These are phyloP conservation scores for Colletotrichum liaoningense DNA, from an alignment of 2,329 filamentous ascomycete species.

Conservation along the genomic window DNA sequence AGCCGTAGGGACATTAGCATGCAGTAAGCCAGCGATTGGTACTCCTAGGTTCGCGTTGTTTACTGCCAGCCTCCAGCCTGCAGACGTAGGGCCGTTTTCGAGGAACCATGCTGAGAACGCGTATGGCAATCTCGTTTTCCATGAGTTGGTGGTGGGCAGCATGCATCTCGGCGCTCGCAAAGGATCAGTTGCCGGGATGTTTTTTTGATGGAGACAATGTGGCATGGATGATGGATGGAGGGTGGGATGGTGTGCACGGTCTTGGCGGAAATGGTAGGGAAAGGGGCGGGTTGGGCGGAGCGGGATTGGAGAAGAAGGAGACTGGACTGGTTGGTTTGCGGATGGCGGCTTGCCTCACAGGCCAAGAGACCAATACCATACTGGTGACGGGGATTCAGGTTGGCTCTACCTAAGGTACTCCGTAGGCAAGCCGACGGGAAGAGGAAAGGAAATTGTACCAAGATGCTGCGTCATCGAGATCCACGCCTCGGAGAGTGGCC, in stretches of 20 bases:
- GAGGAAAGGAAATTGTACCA: background rate
- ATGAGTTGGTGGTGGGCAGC: background rate
- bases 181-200: background rate
- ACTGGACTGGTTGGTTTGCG: no score
- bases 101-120: background rate
- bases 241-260: constrained; percentile 5
- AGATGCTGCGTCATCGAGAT: constrained; percentile 22
- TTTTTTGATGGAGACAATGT: background rate
- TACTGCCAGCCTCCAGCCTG: background rate
- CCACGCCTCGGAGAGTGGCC: constrained; percentile 1
- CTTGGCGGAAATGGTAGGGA: constrained; percentile 27
- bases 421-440: background rate
- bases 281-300: constrained; percentile 25
- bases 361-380: background rate
- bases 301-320: constrained; percentile 12
- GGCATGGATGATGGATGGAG: background rate
- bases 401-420: no score
- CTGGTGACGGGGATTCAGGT: no score
- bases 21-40: background rate
- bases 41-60: background rate
- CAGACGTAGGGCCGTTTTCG: background rate
- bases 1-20: background rate
- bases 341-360: no score
- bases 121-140: background rate
- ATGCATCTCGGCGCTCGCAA: background rate